Conservation (phyloP, 2,329 filamentous ascomycete genomes). For the Aspergillus thermomutatus region DNA sequence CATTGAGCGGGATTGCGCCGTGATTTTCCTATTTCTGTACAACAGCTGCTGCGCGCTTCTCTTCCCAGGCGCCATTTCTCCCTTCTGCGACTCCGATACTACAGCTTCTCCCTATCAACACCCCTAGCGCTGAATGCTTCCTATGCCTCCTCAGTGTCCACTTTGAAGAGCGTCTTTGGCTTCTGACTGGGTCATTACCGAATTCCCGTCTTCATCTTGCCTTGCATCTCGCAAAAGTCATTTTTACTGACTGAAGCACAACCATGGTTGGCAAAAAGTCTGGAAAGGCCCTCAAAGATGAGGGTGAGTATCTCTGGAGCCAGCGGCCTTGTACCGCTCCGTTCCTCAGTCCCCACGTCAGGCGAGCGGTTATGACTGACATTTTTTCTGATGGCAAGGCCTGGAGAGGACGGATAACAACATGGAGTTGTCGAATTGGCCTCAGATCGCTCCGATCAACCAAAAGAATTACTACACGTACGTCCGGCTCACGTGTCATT, state of each 20-base stretch:
- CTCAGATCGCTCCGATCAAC: constrained; percentile 88
- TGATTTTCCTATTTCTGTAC: background rate
- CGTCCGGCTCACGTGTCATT: constrained; percentile 27
- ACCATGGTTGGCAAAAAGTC: constrained; percentile 66
- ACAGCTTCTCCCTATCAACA: background rate
- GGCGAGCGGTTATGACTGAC: constrained; percentile 4
- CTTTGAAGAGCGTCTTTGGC: background rate
- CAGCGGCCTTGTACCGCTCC: background rate
- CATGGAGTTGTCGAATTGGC: constrained; percentile 94
- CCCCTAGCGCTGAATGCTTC: background rate
- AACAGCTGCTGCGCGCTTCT: background rate
- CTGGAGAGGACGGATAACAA: constrained; percentile 97
- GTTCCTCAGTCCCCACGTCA: background rate
- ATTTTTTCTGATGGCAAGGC: constrained; percentile 52
- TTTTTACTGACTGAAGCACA: constrained; percentile 4
- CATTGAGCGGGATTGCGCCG: background rate
- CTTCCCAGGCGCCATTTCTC: background rate
- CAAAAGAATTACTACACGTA: constrained; percentile 99
- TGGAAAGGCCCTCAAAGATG: constrained; percentile 59
- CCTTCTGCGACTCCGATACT: background rate
- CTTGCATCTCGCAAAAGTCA: background rate
- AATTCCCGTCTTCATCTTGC: background rate
- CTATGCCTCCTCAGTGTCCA: background rate
- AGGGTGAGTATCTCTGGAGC: constrained; percentile 39
- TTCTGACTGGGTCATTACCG: background rate